Evolutionary conservation across 2,329 filamentous ascomycete genomes (phyloP).

Genomic region (Penicillium digitatum): DNA sequence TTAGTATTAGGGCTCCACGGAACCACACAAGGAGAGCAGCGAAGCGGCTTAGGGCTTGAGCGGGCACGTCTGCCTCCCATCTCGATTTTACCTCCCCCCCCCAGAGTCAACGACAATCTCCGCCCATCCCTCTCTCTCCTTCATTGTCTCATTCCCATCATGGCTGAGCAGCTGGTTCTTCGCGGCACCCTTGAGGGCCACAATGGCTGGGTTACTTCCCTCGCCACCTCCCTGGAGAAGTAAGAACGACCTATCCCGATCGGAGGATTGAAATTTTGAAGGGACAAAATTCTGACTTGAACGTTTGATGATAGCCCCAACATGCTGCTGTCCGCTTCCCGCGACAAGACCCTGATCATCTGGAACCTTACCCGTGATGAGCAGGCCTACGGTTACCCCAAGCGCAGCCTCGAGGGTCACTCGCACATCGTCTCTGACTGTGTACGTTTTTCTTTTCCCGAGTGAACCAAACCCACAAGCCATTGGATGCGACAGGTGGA

Average conservation of each 20-base stretch:
- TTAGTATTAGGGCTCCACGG: slow-evolving; percentile 32
- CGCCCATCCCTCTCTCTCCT: slow-evolving; percentile 39
- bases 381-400: slow-evolving; percentile 96
- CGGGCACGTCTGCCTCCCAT: slow-evolving; percentile 36
- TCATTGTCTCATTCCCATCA: slow-evolving; percentile 48
- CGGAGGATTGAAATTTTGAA: slow-evolving; percentile 26
- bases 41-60: slow-evolving; percentile 40
- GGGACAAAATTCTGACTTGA: slow-evolving; percentile 36
- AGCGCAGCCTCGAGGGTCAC: slow-evolving; percentile 97
- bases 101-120: slow-evolving; percentile 42
- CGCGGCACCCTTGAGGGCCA: slow-evolving; percentile 98
- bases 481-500: slow-evolving; percentile 13
- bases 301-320: slow-evolving; percentile 66
- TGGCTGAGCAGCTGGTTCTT: slow-evolving; percentile 93
- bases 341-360: slow-evolving; percentile 99
- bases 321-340: slow-evolving; percentile 96
- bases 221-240: slow-evolving; percentile 99
- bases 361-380: slow-evolving; percentile 99
- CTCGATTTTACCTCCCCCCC: slow-evolving; percentile 37
- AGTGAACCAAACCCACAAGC: slow-evolving; percentile 10
- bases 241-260: slow-evolving; percentile 48
- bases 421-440: slow-evolving; percentile 99
- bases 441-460: slow-evolving; percentile 60
- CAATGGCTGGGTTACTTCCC: slow-evolving; percentile 98
- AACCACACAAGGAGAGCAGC: slow-evolving; percentile 28